Conservation (phyloP, 1,139 yeast genomes). For the Suzukiozyma palmioleophila region DNA sequence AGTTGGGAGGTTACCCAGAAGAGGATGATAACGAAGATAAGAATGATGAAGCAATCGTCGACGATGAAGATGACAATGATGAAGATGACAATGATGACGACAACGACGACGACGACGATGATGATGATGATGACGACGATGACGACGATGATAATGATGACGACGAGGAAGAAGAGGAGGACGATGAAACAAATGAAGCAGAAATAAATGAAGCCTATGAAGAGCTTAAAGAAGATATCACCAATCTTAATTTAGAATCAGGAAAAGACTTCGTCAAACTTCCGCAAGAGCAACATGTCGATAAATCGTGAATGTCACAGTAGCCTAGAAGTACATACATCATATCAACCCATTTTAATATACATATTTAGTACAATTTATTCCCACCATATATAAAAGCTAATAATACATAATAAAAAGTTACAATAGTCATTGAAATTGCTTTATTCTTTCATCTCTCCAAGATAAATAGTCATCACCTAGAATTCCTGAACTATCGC, state of each 20-base stretch:
- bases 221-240: constrained; percentile 2
- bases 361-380: neutral
- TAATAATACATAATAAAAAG: constrained; percentile 3
- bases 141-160: constrained; percentile 47
- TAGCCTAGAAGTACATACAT: neutral
- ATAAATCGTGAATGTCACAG: neutral
- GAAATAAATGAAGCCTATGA: constrained; percentile 8
- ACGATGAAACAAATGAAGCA: constrained; percentile 31
- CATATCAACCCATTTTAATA: neutral
- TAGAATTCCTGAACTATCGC: constrained; percentile 36
- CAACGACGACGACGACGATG: constrained; percentile 31
- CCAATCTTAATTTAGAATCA: constrained; percentile 2
- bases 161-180: constrained; percentile 38
- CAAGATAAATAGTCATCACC: constrained; percentile 42
- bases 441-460: constrained; percentile 37
- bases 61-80: constrained; percentile 31
- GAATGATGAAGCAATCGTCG: constrained; percentile 28
- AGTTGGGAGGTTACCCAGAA: constrained; percentile 89
- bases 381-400: neutral
- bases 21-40: constrained; percentile 70
- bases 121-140: constrained; percentile 40
- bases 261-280: neutral
- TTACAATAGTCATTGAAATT: constrained; percentile 17
- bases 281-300: neutral
- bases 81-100: constrained; percentile 31